These are phyloP conservation scores for Prinsepia uniflora DNA, from an alignment of 306 rosid species.

Conservation along the genomic window DNA sequence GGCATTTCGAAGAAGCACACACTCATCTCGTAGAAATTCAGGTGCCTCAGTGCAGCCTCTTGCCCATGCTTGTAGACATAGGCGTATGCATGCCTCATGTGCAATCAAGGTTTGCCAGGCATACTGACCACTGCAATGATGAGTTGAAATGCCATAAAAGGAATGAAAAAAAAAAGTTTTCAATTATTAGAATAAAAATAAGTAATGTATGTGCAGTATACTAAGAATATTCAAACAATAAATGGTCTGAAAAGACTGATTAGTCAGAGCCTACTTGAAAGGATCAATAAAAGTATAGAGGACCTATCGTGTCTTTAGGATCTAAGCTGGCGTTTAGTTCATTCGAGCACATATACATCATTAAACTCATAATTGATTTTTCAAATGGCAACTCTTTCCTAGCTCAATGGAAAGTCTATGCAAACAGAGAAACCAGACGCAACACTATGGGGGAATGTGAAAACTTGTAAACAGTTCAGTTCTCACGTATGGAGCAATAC, in stretches of 20 bases:
- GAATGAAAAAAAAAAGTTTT: not conserved
- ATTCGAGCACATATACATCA: too few relatives aligned
- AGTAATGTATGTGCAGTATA: not conserved
- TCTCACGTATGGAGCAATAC: not conserved
- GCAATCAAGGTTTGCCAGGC: conserved; percentile 95
- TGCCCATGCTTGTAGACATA: conserved; percentile 93
- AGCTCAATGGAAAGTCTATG: not conserved
- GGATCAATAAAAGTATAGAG: too few relatives aligned
- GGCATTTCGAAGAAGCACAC: conserved; percentile 80
- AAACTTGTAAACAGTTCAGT: conserved; percentile 1
- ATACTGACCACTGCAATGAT: conserved; percentile 67
- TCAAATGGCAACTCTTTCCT: not conserved
- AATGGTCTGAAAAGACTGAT: too few relatives aligned
- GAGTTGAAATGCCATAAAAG: conserved; percentile 21
- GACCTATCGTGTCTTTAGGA: not conserved
- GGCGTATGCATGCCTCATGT: conserved; percentile 87
- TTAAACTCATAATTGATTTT: not conserved
- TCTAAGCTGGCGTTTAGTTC: not conserved
- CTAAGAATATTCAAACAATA: too few relatives aligned
- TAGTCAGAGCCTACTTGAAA: too few relatives aligned
- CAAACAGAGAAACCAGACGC: too few relatives aligned
- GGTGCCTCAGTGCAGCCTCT: conserved; percentile 90
- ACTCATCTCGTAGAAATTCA: conserved; percentile 72
- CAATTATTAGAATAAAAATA: conserved; percentile 2
- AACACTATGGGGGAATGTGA: too few relatives aligned